Evolutionary conservation across 2,329 filamentous ascomycete genomes (phyloP).

Genomic region (Botrytis paeoniae): DNA sequence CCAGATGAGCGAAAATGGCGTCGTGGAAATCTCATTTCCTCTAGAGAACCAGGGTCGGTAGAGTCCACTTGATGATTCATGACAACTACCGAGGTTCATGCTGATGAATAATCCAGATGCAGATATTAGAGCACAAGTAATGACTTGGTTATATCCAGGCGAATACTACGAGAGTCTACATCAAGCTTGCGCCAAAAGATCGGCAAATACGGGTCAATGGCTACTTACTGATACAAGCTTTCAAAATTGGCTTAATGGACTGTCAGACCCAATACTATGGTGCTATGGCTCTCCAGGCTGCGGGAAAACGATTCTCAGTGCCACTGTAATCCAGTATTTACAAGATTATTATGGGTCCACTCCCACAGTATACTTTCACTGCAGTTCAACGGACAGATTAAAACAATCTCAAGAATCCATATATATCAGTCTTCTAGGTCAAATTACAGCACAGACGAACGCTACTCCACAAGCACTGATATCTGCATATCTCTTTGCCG

Average conservation of each 20-base stretch:
- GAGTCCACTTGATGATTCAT: neutral
- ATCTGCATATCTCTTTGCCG: conserved; percentile 13
- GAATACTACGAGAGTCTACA: conserved; percentile 13
- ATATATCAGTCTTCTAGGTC: conserved; percentile 15
- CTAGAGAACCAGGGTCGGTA: neutral
- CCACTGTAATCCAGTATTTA: conserved; percentile 12
- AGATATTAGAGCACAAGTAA: conserved; percentile 5
- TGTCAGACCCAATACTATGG: conserved; percentile 8
- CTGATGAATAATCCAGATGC: conserved; percentile 5
- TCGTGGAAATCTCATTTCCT: neutral
- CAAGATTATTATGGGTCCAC: neutral
- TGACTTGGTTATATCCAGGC: conserved; percentile 17
- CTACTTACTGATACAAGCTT: conserved; percentile 2
- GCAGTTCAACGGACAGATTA: conserved; percentile 12
- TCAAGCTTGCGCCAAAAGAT: conserved; percentile 16
- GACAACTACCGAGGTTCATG: neutral
- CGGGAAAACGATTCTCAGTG: conserved; percentile 18
- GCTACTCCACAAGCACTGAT: conserved; percentile 1
- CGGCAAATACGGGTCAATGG: conserved; percentile 16
- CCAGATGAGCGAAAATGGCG: neutral
- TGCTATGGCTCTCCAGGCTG: conserved; percentile 18
- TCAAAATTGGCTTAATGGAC: conserved; percentile 11
- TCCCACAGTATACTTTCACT: conserved; percentile 17
- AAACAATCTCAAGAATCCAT: conserved; percentile 15
- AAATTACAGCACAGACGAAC: neutral